Evolutionary conservation across 768 basidiomycete genomes (phyloP).

Genomic region (Daedalea quercina): DNA sequence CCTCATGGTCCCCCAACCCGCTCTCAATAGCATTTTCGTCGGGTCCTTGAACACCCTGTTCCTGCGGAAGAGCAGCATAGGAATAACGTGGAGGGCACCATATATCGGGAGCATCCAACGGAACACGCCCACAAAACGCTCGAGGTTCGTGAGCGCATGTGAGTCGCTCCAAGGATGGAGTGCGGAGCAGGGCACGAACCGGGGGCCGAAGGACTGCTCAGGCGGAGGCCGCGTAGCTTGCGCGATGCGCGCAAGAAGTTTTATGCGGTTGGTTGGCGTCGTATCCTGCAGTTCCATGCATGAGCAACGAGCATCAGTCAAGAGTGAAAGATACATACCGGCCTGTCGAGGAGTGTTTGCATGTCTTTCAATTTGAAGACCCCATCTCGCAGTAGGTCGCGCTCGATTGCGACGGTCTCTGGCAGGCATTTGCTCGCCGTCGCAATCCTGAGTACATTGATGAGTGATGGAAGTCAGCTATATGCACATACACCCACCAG

Average conservation of each 20-base stretch:
- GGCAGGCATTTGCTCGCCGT: constrained; percentile 59
- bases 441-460: constrained; percentile 49
- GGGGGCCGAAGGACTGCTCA: constrained; percentile 34
- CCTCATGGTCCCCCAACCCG: constrained; percentile 65
- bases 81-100: constrained; percentile 85
- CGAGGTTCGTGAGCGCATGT: constrained; percentile 53
- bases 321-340: constrained; percentile 28
- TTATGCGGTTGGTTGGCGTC: constrained; percentile 41
- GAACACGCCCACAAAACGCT: constrained; percentile 75
- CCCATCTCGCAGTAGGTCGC: constrained; percentile 50
- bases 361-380: constrained; percentile 50
- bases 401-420: constrained; percentile 55
- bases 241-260: constrained; percentile 39
- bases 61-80: constrained; percentile 77
- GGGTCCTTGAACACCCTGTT: constrained; percentile 62
- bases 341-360: constrained; percentile 40
- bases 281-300: too few species aligned
- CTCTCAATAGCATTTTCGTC: constrained; percentile 52
- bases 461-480: background rate
- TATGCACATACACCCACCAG: constrained; percentile 45
- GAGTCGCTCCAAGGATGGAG: constrained; percentile 70
- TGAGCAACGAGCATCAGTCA: background rate
- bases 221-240: constrained; percentile 26
- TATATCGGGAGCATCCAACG: constrained; percentile 83
- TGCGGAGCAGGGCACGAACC: constrained; percentile 58